Percentiles rank a stretch among this genome's conserved stretches.
phyloP scores from a whole-genome alignment of 331 rosid species.

The Acacia concinna region DNA sequence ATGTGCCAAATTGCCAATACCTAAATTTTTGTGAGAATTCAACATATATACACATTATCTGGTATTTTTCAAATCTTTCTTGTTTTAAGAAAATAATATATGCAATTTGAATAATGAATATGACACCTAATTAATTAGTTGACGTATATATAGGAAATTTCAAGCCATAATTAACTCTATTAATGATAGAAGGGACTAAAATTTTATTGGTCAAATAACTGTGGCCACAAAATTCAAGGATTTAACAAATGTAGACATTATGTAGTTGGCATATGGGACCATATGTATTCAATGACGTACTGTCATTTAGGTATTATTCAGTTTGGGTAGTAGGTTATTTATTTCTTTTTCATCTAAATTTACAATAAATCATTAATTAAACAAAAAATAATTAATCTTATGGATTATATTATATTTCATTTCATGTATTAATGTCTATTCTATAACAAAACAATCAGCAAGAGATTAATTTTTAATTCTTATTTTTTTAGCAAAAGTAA shows the following conservation, averaged over 20 bases:
- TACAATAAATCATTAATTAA: neutral
- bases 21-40: neutral
- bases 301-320: slow-evolving; percentile 25
- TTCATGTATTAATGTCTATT: neutral
- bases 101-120: slow-evolving; percentile 21
- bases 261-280: slow-evolving; percentile 35
- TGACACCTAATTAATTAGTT: slow-evolving; percentile 8
- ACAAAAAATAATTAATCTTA: neutral
- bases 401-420: too few species aligned
- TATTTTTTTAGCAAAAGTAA: neutral
- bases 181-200: slow-evolving; percentile 20
- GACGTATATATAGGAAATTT: neutral
- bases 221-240: slow-evolving; percentile 29
- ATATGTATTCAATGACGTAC: slow-evolving; percentile 32
- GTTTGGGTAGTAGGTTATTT: neutral
- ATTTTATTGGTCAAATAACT: neutral
- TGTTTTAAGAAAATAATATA: neutral
- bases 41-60: neutral
- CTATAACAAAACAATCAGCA: neutral
- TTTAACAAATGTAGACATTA: slow-evolving; percentile 22
- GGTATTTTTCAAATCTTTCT: neutral
- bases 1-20: neutral
- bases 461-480: neutral
- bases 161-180: neutral
- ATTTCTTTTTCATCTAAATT: neutral